A percentile compares a stretch with the other conserved stretches of the same genome.
Conservation (phyloP, 345 rosid species). For the Sisymbrium irio region DNA sequence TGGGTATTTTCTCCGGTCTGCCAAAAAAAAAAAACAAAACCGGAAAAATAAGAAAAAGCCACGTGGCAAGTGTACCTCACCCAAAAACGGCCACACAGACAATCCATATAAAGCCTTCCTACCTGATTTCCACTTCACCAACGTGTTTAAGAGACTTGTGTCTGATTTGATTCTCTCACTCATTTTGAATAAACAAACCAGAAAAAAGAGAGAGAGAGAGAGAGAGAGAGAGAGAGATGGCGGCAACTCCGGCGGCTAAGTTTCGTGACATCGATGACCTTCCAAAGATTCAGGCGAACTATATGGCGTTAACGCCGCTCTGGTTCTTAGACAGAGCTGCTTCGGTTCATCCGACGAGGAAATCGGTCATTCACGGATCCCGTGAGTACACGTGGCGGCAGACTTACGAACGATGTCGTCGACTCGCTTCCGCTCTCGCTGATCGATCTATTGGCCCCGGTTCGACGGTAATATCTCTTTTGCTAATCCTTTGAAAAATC, state of each 20-base stretch:
- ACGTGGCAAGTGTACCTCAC: constrained; percentile 11
- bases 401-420: constrained; percentile 77
- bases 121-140: constrained; percentile 2
- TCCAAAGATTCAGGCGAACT: constrained; percentile 77
- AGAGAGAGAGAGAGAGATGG: constrained; percentile 8
- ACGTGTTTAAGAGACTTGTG: constrained; percentile 12
- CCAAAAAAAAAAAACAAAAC: background rate
- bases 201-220: background rate
- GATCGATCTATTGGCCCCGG: constrained; percentile 65
- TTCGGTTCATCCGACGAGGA: constrained; percentile 62
- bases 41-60: background rate
- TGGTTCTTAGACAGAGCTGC: constrained; percentile 91
- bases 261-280: constrained; percentile 74
- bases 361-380: constrained; percentile 68
- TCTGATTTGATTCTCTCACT: constrained; percentile 2
- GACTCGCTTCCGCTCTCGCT: constrained; percentile 80
- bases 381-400: constrained; percentile 69
- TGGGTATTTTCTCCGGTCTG: background rate
- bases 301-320: constrained; percentile 80
- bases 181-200: background rate
- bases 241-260: constrained; percentile 28
- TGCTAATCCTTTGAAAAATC: no score
- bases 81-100: constrained; percentile 9
- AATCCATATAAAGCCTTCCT: background rate
- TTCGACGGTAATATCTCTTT: constrained; percentile 53